Evolutionary conservation across 371 early-diverging fungal genomes (phyloP), one percentile per base, ranked within the genome.

Genomic region (Mucor mucedo): DNA sequence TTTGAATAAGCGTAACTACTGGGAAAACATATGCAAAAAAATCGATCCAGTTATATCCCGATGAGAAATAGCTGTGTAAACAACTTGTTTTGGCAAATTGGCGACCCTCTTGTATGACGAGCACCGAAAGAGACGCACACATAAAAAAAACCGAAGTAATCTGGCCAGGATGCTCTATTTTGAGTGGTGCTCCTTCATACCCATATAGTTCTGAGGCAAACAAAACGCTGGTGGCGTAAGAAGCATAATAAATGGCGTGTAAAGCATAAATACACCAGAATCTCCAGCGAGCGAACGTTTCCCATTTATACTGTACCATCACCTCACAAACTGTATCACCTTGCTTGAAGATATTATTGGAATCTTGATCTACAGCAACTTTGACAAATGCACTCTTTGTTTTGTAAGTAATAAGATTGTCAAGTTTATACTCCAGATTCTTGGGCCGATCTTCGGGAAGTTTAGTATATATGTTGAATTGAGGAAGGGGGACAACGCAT

Each of bases 281-380:
- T 10, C 42, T 50, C 6, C 2, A 45, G 13, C 47, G 21, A 1
- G 16, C 65, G 28, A 64, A 64, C 0, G 32, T 58, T 29, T 52
- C 16, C 65, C 65, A 64, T 16, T 64, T 64, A 33, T 64, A 64
- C 30, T 64, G 44, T 4, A 52, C 45, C 52, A 64, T 29, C 0
- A 58, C 58, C 28, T 64, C 58, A 13, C 58, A 32, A 0, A 58
- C 58, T 2, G 65, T 64, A 30, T 64, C 65, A 44, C 65, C 65
- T 47, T 58, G 58, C 28, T 44, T 39, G 14, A 64, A 64, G 5
- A 64, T 64, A 30, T 58, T 48, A 10, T 58, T 64, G 5, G 49
- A 41, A 21, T 55, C 28, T 27, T 50, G 42, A 4, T 49, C 55
- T 14, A 48, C n/a, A 10, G 63, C 63, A 0, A 42, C 14, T 3